Evolutionary conservation across 768 basidiomycete species (phyloP).

Genomic region (Mycena alexandri): DNA sequence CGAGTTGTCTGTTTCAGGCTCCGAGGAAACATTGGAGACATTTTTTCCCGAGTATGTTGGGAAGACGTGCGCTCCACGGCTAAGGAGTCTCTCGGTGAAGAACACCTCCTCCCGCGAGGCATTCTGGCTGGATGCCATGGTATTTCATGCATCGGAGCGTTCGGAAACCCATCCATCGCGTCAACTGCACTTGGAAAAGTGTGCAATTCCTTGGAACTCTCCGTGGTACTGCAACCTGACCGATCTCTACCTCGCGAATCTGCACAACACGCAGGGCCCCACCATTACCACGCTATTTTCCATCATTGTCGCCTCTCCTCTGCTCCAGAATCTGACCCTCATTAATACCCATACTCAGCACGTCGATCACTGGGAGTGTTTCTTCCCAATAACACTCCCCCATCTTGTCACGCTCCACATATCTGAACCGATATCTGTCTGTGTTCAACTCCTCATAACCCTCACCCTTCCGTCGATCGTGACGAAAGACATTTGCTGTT

Average conservation of each 20-base stretch:
- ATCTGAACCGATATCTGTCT: neutral
- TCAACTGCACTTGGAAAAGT: slow-evolving; percentile 23
- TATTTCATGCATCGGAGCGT: slow-evolving; percentile 11
- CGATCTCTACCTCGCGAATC: slow-evolving; percentile 27
- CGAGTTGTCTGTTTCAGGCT: slow-evolving; percentile 3
- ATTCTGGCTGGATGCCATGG: slow-evolving; percentile 22
- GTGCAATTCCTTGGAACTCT: slow-evolving; percentile 36
- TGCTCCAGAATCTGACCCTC: slow-evolving; percentile 26
- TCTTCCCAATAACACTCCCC: slow-evolving; percentile 6
- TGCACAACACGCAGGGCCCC: slow-evolving; percentile 12
- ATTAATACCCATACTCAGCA: neutral
- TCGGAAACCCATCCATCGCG: neutral
- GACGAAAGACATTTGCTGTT: neutral
- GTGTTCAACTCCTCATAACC: slow-evolving; percentile 4
- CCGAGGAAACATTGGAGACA: neutral
- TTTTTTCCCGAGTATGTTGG: slow-evolving; percentile 4
- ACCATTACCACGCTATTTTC: slow-evolving; percentile 16
- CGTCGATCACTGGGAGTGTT: neutral
- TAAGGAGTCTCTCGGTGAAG: slow-evolving; percentile 6
- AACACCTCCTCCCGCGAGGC: neutral
- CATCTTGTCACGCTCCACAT: neutral
- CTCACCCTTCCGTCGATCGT: slow-evolving; percentile 4
- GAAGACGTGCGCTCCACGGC: neutral
- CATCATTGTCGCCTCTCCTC: slow-evolving; percentile 23
- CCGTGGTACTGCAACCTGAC: slow-evolving; percentile 31